phyloP scores from a whole-genome alignment of 345 rosid genomes.

The Aquilaria yunnanensis region DNA sequence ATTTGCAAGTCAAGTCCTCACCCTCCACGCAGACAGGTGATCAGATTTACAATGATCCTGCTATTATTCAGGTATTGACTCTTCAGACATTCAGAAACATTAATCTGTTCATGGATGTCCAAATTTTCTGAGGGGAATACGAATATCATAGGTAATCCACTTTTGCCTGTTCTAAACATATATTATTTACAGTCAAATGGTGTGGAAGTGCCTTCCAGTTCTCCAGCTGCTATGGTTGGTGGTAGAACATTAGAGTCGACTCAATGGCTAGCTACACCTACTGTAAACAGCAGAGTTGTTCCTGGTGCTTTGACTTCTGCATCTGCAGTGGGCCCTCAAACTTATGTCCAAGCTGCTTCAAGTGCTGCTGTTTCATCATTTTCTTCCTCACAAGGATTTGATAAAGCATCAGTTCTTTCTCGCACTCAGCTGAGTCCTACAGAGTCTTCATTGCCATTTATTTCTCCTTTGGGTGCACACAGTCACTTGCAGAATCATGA shows the following conservation, averaged over 20 bases:
- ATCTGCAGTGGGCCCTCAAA: slow-evolving; percentile 10
- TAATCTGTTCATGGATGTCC: not conserved
- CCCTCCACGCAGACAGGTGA: slow-evolving; percentile 23
- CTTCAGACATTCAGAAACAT: not conserved
- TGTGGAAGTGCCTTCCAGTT: slow-evolving; percentile 20
- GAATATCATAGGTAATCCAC: not conserved
- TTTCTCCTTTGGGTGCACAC: slow-evolving; percentile 19
- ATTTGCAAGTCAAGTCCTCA: slow-evolving; percentile 34
- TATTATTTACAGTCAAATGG: slow-evolving; percentile 23
- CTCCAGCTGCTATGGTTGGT: slow-evolving; percentile 12
- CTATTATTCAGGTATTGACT: slow-evolving; percentile 34
- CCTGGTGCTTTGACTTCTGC: slow-evolving; percentile 13
- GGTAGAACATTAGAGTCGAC: slow-evolving; percentile 16
- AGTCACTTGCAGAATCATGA: slow-evolving; percentile 11
- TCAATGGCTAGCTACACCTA: slow-evolving; percentile 24
- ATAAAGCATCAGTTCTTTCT: slow-evolving; percentile 10
- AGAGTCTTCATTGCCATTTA: slow-evolving; percentile 9
- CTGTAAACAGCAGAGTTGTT: slow-evolving; percentile 14
- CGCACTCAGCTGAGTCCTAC: slow-evolving; percentile 9
- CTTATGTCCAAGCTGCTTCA: slow-evolving; percentile 16
- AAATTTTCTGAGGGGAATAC: not conserved
- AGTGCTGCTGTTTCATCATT: slow-evolving; percentile 16
- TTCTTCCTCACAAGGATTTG: slow-evolving; percentile 17
- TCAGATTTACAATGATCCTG: slow-evolving; percentile 28
- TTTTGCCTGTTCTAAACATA: not conserved